A percentile compares a stretch with the other conserved stretches of the same genome.
Conservation (phyloP, 192 early-diverging fungal species). For the Obelidium mucronatum region DNA sequence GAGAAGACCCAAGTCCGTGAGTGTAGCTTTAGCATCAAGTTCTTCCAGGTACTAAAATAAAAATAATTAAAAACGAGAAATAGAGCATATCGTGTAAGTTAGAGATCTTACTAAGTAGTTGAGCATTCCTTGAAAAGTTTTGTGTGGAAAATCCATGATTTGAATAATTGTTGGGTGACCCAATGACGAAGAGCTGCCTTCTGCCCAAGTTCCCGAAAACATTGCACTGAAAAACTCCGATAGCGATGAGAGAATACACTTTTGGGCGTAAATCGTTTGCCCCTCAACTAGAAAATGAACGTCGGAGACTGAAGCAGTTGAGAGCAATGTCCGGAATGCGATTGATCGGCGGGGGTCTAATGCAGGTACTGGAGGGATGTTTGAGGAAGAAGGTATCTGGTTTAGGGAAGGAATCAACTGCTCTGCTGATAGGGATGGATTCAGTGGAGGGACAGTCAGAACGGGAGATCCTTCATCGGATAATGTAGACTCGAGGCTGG, state of each 20-base stretch:
- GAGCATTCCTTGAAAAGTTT: slow-evolving; percentile 34
- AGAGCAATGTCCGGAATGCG: slow-evolving; percentile 34
- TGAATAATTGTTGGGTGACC: slow-evolving; percentile 12
- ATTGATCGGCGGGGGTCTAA: slow-evolving; percentile 7
- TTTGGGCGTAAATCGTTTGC: slow-evolving; percentile 34
- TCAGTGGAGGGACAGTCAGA: too few species aligned
- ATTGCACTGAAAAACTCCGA: slow-evolving; percentile 40
- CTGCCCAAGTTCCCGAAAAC: slow-evolving; percentile 32
- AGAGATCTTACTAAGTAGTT: slow-evolving; percentile 24
- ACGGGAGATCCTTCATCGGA: slow-evolving; percentile 31
- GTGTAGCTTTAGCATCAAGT: background rate
- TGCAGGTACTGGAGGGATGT: background rate
- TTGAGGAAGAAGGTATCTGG: background rate
- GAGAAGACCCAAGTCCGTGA: background rate
- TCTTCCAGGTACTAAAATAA: slow-evolving; percentile 4
- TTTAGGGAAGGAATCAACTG: too few species aligned
- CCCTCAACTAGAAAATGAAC: slow-evolving; percentile 43
- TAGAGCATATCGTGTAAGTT: background rate
- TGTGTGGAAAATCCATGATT: slow-evolving; percentile 36
- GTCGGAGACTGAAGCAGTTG: slow-evolving; percentile 35
- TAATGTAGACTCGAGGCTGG: slow-evolving; percentile 5
- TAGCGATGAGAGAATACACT: slow-evolving; percentile 31
- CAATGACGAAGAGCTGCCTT: background rate
- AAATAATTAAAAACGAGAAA: background rate
- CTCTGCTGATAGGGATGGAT: too few species aligned